phyloP scores from a whole-genome alignment of 352 stramenopile genomes.

The Phytophthora multivora region DNA sequence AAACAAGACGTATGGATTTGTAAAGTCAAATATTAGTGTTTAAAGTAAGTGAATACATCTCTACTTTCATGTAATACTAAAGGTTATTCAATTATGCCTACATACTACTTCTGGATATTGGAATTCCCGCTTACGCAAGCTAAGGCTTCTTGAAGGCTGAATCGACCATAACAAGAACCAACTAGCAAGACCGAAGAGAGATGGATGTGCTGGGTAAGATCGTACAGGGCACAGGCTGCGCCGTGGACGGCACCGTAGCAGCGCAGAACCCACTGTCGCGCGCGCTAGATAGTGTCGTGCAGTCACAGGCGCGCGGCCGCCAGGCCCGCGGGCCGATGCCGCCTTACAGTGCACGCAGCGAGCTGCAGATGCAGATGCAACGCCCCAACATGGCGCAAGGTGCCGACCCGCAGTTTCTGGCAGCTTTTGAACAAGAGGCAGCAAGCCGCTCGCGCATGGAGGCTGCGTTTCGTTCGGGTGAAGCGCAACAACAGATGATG shows the following conservation, averaged over 20 bases:
- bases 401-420: slow-evolving; percentile 62
- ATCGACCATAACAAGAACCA: neutral
- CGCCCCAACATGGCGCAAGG: slow-evolving; percentile 57
- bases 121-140: slow-evolving; percentile 24
- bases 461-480: slow-evolving; percentile 58
- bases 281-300: slow-evolving; percentile 77
- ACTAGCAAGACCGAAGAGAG: neutral
- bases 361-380: slow-evolving; percentile 81
- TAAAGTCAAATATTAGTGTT: no score
- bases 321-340: slow-evolving; percentile 37
- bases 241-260: slow-evolving; percentile 82
- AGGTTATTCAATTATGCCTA: neutral
- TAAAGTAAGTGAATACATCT: no score
- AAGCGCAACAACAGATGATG: slow-evolving; percentile 45
- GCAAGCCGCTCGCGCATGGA: slow-evolving; percentile 70
- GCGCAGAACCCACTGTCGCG: slow-evolving; percentile 85
- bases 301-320: slow-evolving; percentile 54
- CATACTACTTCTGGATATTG: neutral
- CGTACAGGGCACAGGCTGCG: slow-evolving; percentile 79
- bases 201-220: slow-evolving; percentile 89
- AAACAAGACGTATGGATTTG: no score
- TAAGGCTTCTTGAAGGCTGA: slow-evolving; percentile 14
- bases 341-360: slow-evolving; percentile 37
- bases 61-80: neutral
- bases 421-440: slow-evolving; percentile 67